Evolutionary conservation across 176 grass and related monocot species (phyloP).

Genomic region (Oryza nivara): DNA sequence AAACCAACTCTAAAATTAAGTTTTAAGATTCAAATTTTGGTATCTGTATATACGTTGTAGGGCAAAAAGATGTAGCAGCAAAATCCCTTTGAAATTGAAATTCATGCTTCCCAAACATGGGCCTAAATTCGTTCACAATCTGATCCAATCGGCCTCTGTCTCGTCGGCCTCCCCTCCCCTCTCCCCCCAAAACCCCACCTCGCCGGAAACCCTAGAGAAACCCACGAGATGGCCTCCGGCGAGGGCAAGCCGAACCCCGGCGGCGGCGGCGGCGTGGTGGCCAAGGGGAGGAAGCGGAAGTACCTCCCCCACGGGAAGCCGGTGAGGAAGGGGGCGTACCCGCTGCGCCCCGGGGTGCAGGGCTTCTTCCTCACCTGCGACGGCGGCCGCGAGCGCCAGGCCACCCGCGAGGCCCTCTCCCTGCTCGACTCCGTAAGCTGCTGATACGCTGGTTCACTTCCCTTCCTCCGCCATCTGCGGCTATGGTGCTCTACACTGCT

Average conservation of each 20-base stretch:
- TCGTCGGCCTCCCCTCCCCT: background rate
- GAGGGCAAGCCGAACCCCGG: conserved; percentile 46
- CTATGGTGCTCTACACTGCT: background rate
- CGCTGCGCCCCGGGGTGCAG: conserved; percentile 80
- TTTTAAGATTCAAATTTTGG: no score
- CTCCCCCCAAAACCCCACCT: background rate
- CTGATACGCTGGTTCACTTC: background rate
- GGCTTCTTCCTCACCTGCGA: conserved; percentile 98
- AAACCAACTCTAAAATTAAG: no score
- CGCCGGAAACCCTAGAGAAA: background rate
- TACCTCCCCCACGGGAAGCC: conserved; percentile 81
- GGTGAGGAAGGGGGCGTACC: conserved; percentile 77
- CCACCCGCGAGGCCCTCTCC: conserved; percentile 83
- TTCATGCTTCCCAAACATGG: background rate
- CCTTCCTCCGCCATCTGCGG: background rate
- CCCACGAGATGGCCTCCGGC: conserved; percentile 46
- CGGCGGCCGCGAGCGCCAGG: conserved; percentile 87
- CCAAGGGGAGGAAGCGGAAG: conserved; percentile 83
- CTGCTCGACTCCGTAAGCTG: conserved; percentile 72
- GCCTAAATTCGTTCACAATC: background rate
- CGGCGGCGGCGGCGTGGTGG: conserved; percentile 21
- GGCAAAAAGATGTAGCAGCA: no score
- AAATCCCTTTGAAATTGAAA: no score
- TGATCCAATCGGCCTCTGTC: background rate
- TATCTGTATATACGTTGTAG: no score